Percentiles rank a stretch among this genome's conserved stretches.
phyloP scores from a whole-genome alignment of 768 basidiomycete genomes.

The Lentinula lateritia region DNA sequence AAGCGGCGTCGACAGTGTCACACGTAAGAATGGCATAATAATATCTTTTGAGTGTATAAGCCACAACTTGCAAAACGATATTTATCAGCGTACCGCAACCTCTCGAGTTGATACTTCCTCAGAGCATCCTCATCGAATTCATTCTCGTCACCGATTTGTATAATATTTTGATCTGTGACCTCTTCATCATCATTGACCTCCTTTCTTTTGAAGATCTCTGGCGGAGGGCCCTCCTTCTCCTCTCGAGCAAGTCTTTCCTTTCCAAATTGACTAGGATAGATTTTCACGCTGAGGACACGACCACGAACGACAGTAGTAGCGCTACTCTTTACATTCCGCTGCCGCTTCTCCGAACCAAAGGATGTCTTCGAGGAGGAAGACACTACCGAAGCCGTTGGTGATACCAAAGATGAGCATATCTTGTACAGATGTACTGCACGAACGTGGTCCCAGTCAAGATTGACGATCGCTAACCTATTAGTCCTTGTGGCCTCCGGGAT shows the following conservation, averaged over 20 bases:
- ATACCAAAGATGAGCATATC: conserved; percentile 85
- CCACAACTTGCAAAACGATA: neutral
- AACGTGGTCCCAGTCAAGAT: conserved; percentile 97
- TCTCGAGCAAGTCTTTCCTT: conserved; percentile 81
- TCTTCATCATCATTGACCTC: conserved; percentile 41
- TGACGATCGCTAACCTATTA: conserved; percentile 80
- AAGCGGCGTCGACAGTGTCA: conserved; percentile 69
- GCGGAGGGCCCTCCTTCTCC: conserved; percentile 86
- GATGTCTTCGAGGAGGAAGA: conserved; percentile 19
- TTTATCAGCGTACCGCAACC: conserved; percentile 61
- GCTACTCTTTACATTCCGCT: conserved; percentile 13
- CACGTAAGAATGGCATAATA: conserved; percentile 94
- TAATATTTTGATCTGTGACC: conserved; percentile 58
- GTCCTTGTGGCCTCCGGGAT: conserved; percentile 43
- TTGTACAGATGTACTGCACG: conserved; percentile 87
- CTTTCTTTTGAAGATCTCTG: conserved; percentile 70
- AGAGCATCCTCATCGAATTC: conserved; percentile 88
- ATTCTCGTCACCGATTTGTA: conserved; percentile 61
- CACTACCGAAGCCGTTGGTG: conserved; percentile 44
- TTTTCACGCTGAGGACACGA: conserved; percentile 66
- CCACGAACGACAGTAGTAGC: conserved; percentile 46
- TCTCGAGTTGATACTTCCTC: conserved; percentile 87
- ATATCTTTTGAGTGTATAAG: conserved; percentile 48
- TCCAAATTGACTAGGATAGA: conserved; percentile 95
- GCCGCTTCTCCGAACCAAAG: conserved; percentile 10